Conservation (phyloP, 2,329 filamentous ascomycete species). For the Ophiognomonia clavigignenti-juglandacearum region DNA sequence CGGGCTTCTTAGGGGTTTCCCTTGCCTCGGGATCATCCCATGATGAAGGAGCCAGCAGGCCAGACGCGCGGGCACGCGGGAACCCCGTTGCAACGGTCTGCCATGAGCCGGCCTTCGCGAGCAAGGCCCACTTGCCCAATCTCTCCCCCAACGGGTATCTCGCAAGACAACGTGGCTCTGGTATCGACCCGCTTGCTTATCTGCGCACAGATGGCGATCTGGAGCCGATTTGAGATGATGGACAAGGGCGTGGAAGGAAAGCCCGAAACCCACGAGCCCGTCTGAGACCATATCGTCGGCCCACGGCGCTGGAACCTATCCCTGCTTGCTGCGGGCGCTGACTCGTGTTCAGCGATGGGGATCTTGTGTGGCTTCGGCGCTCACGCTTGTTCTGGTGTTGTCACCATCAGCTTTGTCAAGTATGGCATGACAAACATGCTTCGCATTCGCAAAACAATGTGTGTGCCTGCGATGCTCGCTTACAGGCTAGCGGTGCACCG, state of each 20-base stretch:
- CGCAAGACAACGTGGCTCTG: conserved; percentile 3
- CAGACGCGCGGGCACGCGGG: conserved; percentile 4
- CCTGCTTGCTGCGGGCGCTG: conserved; percentile 8
- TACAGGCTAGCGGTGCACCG: too few relatives aligned
- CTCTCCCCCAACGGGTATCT: conserved; percentile 1
- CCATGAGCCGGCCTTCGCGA: neutral
- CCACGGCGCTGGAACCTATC: conserved; percentile 7
- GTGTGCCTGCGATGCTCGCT: too few relatives aligned
- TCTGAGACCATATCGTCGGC: conserved; percentile 12
- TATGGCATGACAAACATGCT: neutral
- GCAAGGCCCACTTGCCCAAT: conserved; percentile 5
- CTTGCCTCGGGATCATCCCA: conserved; percentile 5
- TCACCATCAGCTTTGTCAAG: too few relatives aligned
- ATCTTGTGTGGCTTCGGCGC: conserved; percentile 11
- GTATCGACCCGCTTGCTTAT: neutral
- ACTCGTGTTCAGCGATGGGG: conserved; percentile 7
- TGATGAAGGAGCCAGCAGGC: too few relatives aligned
- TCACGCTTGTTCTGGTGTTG: conserved; percentile 4
- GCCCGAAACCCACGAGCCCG: conserved; percentile 3
- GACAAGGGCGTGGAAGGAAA: neutral
- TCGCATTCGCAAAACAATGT: neutral
- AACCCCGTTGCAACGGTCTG: neutral
- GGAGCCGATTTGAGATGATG: neutral
- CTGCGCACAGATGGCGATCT: neutral
- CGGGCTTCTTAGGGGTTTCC: neutral